Evolutionary conservation across 2,329 filamentous ascomycete species (phyloP).

Genomic region (Dactylellina haptotyla): DNA sequence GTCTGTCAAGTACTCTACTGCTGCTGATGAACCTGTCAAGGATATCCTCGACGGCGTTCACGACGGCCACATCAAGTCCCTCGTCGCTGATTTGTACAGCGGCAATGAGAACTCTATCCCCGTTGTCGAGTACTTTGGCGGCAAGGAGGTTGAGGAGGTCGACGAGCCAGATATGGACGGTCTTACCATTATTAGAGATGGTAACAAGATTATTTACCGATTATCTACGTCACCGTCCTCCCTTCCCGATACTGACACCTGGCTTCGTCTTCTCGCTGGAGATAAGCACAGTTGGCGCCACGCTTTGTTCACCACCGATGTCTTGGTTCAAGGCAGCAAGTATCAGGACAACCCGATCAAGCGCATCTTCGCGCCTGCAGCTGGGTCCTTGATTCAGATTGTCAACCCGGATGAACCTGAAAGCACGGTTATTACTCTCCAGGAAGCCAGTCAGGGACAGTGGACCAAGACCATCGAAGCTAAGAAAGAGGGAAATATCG

Average conservation of each 20-base stretch:
- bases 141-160: slow-evolving; percentile 76
- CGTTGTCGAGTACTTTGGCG: slow-evolving; percentile 92
- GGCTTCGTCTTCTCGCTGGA: slow-evolving; percentile 88
- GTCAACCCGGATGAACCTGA: slow-evolving; percentile 79
- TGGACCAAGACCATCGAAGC: slow-evolving; percentile 80
- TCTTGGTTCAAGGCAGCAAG: slow-evolving; percentile 93
- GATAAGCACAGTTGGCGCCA: slow-evolving; percentile 90
- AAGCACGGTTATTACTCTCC: slow-evolving; percentile 85
- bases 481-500: slow-evolving; percentile 79
- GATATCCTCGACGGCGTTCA: slow-evolving; percentile 93
- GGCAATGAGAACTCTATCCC: slow-evolving; percentile 80
- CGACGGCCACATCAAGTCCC: slow-evolving; percentile 80
- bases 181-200: slow-evolving; percentile 81
- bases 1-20: slow-evolving; percentile 87
- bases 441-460: slow-evolving; percentile 71
- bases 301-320: slow-evolving; percentile 90
- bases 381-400: slow-evolving; percentile 90
- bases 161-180: slow-evolving; percentile 81
- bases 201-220: slow-evolving; percentile 83
- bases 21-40: slow-evolving; percentile 92
- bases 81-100: slow-evolving; percentile 82
- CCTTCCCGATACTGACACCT: slow-evolving; percentile 81
- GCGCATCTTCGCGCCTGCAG: slow-evolving; percentile 85
- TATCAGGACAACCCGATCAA: slow-evolving; percentile 97
- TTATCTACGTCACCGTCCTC: slow-evolving; percentile 78